Evolutionary conservation across 306 rosid species (phyloP), one percentile per base, ranked within the genome.

Genomic region (Malus asiatica): DNA sequence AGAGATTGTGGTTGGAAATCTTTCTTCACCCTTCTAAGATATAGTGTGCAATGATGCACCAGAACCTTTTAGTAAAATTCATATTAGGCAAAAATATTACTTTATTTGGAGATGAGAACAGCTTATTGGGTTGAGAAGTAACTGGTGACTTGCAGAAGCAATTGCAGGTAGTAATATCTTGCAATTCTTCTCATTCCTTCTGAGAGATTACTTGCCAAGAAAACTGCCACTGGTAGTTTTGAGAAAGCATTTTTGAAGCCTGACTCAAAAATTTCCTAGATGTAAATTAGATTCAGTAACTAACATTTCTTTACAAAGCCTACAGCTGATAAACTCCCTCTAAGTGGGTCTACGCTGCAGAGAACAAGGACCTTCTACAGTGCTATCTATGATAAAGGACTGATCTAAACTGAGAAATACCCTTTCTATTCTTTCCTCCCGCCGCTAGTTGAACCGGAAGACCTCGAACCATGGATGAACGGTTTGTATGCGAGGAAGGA

Each of bases 401-500:
- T 75, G 69, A 75, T 78, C 86, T 84, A 57, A 78, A 30, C 61
- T 72, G 44, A 70, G 65, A 70, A 55, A 61, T 8, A 23, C 42
- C 44, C 15, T 16, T 8, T 44, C 38, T 19, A 15, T n/a, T 48
- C 38, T 48, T 30, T 16, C 73, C 23, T 38, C 70, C 33, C 22
- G 46, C 61, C 65, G 14, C 53, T 46, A 52, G 33, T 10, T 68
- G 53, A 79, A 15, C 58, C 35, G 64, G 75, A 74, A 76, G 71
- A 77, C 74, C 74, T 74, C 66, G 80, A 73, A 46, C 69, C 60
- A 59, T 40, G 80, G 51, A 63, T 57, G 63, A 76, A 71, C 48
- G 35, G 20, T 33, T 64, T 64, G 63, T 80, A 69, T n/a, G 23
- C 46, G 73, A 77, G 85, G 83, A 79, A 46, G 74, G 78, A 48